Evolutionary conservation across 1,284 basidiomycete species (phyloP).

Genomic region (Coniophora puteana): DNA sequence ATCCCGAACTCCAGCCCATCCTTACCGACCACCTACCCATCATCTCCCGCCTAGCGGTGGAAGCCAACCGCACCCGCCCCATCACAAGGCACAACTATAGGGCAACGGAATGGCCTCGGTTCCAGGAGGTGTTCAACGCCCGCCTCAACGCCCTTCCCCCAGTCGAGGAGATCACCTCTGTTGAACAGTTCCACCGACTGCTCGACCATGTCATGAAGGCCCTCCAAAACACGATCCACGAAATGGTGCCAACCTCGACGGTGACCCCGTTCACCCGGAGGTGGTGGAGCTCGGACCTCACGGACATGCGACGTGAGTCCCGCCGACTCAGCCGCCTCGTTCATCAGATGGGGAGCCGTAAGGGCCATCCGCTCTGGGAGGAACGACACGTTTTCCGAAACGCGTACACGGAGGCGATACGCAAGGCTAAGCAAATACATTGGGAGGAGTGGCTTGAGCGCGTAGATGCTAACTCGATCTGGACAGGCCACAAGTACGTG

Average conservation of each 20-base stretch:
- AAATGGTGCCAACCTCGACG: constrained; percentile 11
- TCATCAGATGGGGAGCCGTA: not conserved
- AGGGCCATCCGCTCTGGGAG: not conserved
- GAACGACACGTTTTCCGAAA: not conserved
- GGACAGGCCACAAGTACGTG: not conserved
- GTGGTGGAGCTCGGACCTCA: constrained; percentile 27
- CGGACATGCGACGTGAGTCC: constrained; percentile 5
- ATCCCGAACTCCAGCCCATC: not conserved
- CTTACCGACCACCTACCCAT: constrained; percentile 2
- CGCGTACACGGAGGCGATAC: not conserved
- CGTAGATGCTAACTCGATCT: not conserved
- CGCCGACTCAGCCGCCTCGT: constrained; percentile 13
- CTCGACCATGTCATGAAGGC: constrained; percentile 8
- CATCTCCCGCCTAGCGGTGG: not conserved
- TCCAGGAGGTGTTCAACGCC: constrained; percentile 10
- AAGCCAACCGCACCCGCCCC: not conserved
- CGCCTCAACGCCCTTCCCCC: constrained; percentile 1
- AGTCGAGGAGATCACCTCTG: not conserved
- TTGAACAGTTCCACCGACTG: constrained; percentile 6
- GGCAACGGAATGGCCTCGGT: constrained; percentile 20
- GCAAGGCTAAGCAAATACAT: not conserved
- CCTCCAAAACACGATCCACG: constrained; percentile 9
- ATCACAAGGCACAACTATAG: constrained; percentile 16
- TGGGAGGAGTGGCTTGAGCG: not conserved
- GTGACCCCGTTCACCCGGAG: constrained; percentile 20